Percentiles rank a stretch among this genome's conserved stretches.
Evolutionary conservation across 73 alveolate genomes (phyloP).

Genomic region (Breviolum minutum): DNA sequence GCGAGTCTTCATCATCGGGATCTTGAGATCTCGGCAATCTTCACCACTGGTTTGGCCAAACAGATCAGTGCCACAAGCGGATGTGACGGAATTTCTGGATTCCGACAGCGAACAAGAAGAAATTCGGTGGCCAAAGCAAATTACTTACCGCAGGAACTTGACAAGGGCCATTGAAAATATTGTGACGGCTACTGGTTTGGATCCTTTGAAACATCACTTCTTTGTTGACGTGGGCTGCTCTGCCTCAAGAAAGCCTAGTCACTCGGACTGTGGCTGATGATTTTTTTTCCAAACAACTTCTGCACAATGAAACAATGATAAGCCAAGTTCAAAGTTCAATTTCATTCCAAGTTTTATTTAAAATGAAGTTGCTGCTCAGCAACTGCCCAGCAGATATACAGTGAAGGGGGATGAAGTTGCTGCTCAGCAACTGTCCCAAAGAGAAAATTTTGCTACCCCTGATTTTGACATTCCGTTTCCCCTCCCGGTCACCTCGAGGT

Average conservation of each 20-base stretch:
- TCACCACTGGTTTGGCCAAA: not conserved
- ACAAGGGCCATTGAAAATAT: too few relatives aligned
- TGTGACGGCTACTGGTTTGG: too few relatives aligned
- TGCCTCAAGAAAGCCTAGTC: too few relatives aligned
- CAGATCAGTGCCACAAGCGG: not conserved
- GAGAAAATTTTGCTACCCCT: not conserved
- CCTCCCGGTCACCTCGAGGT: not conserved
- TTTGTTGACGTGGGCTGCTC: too few relatives aligned
- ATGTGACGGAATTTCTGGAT: not conserved
- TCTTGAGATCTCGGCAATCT: not conserved
- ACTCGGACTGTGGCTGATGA: too few relatives aligned
- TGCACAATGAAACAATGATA: too few relatives aligned
- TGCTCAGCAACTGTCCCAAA: not conserved
- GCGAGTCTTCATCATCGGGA: not conserved
- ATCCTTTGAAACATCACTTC: too few relatives aligned
- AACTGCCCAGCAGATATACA: not conserved
- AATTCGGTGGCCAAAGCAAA: not conserved
- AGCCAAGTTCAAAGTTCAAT: too few relatives aligned
- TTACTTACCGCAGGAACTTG: too few relatives aligned
- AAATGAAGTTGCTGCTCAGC: too few relatives aligned
- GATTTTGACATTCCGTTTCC: not conserved
- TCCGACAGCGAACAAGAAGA: not conserved
- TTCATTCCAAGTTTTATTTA: too few relatives aligned
- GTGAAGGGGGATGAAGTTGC: not conserved
- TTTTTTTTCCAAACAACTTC: too few relatives aligned